Percentiles rank a stretch among this genome's conserved stretches.
Conservation (phyloP, 2,329 filamentous ascomycete species). For the Ramichloridium luteum region DNA sequence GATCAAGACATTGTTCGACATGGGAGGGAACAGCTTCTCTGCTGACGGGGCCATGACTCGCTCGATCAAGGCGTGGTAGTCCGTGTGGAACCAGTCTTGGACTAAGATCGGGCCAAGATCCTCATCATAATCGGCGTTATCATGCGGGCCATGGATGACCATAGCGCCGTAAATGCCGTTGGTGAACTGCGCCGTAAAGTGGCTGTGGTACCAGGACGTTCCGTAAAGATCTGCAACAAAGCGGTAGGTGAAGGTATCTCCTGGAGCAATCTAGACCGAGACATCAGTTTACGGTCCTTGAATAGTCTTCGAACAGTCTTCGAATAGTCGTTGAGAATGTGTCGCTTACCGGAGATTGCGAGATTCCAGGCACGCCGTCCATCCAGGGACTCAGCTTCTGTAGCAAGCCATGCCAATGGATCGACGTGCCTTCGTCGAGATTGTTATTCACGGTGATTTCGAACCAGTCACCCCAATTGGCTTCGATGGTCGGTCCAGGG, state of each 20-base stretch:
- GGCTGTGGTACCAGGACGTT: conserved; percentile 29
- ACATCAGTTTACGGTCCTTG: too few species aligned
- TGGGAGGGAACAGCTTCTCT: conserved; percentile 14
- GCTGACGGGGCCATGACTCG: conserved; percentile 20
- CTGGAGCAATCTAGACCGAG: conserved; percentile 28
- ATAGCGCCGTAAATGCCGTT: conserved; percentile 31
- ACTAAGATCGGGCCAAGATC: conserved; percentile 33
- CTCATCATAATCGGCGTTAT: conserved; percentile 31
- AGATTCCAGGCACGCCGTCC: conserved; percentile 37
- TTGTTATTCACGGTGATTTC: conserved; percentile 26
- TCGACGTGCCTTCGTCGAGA: conserved; percentile 33
- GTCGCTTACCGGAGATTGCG: conserved; percentile 30
- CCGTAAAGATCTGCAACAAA: conserved; percentile 33
- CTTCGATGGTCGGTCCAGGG: conserved; percentile 25
- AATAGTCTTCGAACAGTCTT: too few species aligned
- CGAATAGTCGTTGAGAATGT: too few species aligned
- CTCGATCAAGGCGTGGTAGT: conserved; percentile 22
- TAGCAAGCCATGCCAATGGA: conserved; percentile 41
- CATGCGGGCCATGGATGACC: conserved; percentile 32
- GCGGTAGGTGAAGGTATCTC: conserved; percentile 25
- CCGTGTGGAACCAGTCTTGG: conserved; percentile 32
- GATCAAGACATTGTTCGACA: conserved; percentile 22
- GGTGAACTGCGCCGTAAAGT: conserved; percentile 32
- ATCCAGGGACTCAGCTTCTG: conserved; percentile 42
- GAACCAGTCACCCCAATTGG: conserved; percentile 27